A percentile compares a stretch with the other conserved stretches of the same genome.
Evolutionary conservation across 352 stramenopile species (phyloP).

Genomic region (Aphanomyces astaci): DNA sequence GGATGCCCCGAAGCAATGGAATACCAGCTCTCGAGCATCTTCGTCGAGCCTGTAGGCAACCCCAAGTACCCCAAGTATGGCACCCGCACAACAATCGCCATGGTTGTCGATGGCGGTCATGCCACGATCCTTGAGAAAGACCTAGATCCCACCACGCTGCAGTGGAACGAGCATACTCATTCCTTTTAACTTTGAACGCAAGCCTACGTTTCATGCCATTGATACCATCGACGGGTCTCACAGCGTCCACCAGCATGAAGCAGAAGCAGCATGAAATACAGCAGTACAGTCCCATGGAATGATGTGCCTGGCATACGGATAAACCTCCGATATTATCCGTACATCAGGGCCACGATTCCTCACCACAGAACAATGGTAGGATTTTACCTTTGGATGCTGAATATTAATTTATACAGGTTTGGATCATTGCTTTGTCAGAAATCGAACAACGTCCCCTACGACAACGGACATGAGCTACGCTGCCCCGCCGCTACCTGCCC

Average conservation of each 20-base stretch:
- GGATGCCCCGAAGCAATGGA: conserved; percentile 6
- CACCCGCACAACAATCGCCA: conserved; percentile 18
- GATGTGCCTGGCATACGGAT: too few relatives aligned
- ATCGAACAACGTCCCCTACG: background rate
- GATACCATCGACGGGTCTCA: too few relatives aligned
- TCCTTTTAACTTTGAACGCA: background rate
- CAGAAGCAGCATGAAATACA: too few relatives aligned
- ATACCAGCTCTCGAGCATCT: conserved; percentile 19
- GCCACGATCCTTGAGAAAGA: conserved; percentile 16
- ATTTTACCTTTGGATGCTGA: background rate
- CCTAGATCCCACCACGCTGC: background rate
- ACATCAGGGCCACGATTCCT: background rate
- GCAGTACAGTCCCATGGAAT: too few relatives aligned
- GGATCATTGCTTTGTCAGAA: background rate
- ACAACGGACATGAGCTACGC: conserved; percentile 5
- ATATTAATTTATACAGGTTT: conserved; percentile 20
- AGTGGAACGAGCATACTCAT: background rate
- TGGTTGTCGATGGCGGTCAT: conserved; percentile 12
- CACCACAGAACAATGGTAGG: conserved; percentile 19
- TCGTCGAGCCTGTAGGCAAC: conserved; percentile 13
- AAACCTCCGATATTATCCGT: background rate
- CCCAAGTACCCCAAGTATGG: conserved; percentile 14
- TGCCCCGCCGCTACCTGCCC: background rate
- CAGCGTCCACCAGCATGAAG: too few relatives aligned
- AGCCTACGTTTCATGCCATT: too few relatives aligned